A percentile compares a stretch with the other conserved stretches of the same genome.
phyloP scores from a whole-genome alignment of 2,329 filamentous ascomycete species.

The Fusarium algeriense region DNA sequence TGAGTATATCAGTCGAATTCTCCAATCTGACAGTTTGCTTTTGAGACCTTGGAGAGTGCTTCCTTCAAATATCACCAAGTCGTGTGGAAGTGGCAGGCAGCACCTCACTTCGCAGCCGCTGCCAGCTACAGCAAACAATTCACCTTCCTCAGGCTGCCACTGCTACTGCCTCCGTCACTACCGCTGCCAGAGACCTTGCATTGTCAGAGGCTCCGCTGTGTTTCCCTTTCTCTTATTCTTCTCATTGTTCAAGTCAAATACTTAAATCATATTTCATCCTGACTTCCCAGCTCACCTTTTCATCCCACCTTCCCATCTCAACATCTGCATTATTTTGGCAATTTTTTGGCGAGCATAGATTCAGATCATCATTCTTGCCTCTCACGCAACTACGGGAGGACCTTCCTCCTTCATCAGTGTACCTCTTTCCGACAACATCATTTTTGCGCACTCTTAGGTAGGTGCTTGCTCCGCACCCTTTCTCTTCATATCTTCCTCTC shows the following conservation, averaged over 20 bases:
- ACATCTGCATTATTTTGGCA: slow-evolving; percentile 5
- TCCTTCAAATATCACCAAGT: neutral
- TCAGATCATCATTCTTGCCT: slow-evolving; percentile 43
- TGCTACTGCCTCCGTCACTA: slow-evolving; percentile 12
- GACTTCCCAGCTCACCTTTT: neutral
- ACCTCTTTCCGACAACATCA: slow-evolving; percentile 34
- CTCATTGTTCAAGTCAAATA: slow-evolving; percentile 8
- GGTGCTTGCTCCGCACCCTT: slow-evolving; percentile 21
- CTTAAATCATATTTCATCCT: slow-evolving; percentile 15
- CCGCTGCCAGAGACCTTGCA: neutral
- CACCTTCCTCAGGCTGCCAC: neutral
- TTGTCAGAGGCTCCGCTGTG: neutral
- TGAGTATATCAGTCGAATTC: neutral
- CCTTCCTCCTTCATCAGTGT: slow-evolving; percentile 29
- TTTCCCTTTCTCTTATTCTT: neutral
- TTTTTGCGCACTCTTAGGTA: slow-evolving; percentile 41
- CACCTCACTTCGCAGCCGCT: slow-evolving; percentile 4
- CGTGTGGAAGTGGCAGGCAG: neutral
- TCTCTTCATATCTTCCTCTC: slow-evolving; percentile 11
- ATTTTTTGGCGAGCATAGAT: slow-evolving; percentile 13
- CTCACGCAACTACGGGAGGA: slow-evolving; percentile 8
- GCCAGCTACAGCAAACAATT: slow-evolving; percentile 11
- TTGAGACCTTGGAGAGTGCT: neutral
- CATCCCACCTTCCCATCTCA: neutral
- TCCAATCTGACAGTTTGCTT: neutral